Evolutionary conservation across 169 alveolate species (phyloP), one percentile per base, ranked within the genome.

Genomic region (Eimeria falciformis): DNA sequence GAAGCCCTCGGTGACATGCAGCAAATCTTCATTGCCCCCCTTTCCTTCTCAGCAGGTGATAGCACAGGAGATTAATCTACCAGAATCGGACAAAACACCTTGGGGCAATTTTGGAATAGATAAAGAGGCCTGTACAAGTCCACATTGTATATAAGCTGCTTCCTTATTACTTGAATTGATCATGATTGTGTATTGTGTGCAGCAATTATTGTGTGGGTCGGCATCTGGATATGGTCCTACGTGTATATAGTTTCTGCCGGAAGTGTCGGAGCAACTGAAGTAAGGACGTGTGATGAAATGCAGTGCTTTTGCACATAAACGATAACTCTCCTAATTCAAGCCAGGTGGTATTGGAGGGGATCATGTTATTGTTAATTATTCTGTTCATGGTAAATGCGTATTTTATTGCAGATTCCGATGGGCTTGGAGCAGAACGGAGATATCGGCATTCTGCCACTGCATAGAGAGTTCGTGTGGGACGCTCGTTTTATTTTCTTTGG

Each of bases 351-450:
- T 50, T 50, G 62, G n/a, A 50, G 62, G n/a, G 62, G 62, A 7
- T 50, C n/a, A 7, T 50, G 62, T 50, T 50, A 50, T 14, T 50
- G 62, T 50, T 65, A 9, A n/a, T 25, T 6, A 2, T 14, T 5
- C 14, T 5, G n/a, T 25, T 45, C 29, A 18, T 29, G 21, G n/a
- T n/a, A n/a, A n/a, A n/a, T n/a, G n/a, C n/a, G n/a, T n/a, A n/a
- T n/a, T n/a, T n/a, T n/a, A n/a, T 40, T 40, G 43, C 83, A 91
- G 94, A 55, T 91, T 23, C 77, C 91, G 29, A 33, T 79, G 68
- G 88, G 91, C n/a, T 23, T 91, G 56, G 90, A 91, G n/a, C 83
- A 66, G 62, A 91, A 91, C 45, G 94, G 94, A 40, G 94, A 79
- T 69, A 65, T 79, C 11, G 91, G 65, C 23, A 65, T 91, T 25